Conservation (phyloP, 129 eudicot genomes). For the Helianthus tuberosus region DNA sequence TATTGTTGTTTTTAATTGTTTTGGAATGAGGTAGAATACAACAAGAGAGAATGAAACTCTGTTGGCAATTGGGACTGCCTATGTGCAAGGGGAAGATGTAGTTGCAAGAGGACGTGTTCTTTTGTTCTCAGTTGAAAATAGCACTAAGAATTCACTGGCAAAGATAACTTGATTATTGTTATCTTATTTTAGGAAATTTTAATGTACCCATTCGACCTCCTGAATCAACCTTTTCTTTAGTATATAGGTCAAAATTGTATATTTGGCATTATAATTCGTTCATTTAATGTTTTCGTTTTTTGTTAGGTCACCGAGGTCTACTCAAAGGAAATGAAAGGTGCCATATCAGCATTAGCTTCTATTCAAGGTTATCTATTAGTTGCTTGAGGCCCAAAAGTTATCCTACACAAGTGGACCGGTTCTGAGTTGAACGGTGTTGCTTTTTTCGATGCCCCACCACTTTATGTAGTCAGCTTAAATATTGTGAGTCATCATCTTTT, state of each 20-base stretch:
- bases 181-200: neutral
- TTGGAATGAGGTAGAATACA: slow-evolving; percentile 55
- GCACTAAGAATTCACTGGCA: slow-evolving; percentile 59
- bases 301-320: slow-evolving; percentile 79
- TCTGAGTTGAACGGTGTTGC: too few species aligned
- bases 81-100: slow-evolving; percentile 98
- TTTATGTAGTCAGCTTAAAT: too few species aligned
- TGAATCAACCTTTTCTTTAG: neutral
- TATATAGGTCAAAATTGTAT: neutral
- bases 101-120: slow-evolving; percentile 99
- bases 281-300: slow-evolving; percentile 9
- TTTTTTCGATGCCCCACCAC: too few species aligned
- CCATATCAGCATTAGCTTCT: too few species aligned
- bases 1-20: slow-evolving; percentile 17
- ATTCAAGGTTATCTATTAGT: too few species aligned
- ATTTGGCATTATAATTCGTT: too few species aligned
- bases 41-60: slow-evolving; percentile 89
- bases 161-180: slow-evolving; percentile 38
- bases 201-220: neutral
- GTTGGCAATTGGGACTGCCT: slow-evolving; percentile 97
- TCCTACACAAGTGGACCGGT: too few species aligned
- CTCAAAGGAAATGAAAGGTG: too few species aligned
- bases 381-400: too few species aligned
- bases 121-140: slow-evolving; percentile 74
- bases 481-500: too few species aligned